phyloP scores from a whole-genome alignment of 306 rosid species.

The Trifolium pratense region DNA sequence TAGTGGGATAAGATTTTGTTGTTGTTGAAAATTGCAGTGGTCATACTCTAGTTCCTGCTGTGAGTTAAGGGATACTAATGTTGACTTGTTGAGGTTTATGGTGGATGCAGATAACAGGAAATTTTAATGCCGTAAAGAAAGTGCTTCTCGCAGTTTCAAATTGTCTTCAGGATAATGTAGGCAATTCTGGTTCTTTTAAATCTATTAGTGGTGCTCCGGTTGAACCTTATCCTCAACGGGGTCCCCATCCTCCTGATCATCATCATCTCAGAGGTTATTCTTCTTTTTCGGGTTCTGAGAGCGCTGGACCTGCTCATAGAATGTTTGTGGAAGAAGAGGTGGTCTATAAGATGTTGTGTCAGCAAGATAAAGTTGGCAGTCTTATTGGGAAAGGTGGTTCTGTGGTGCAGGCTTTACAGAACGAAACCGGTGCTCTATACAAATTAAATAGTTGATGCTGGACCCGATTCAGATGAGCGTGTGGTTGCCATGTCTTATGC shows the following conservation, averaged over 20 bases:
- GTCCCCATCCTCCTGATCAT: conserved; percentile 56
- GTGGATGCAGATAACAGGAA: conserved; percentile 72
- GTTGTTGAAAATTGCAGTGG: not conserved
- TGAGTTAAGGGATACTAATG: not conserved
- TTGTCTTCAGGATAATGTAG: conserved; percentile 63
- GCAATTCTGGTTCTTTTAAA: conserved; percentile 53
- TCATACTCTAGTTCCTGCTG: not conserved
- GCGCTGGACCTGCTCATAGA: conserved; percentile 57
- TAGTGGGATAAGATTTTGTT: not conserved
- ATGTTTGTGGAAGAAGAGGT: conserved; percentile 77
- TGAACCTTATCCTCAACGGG: conserved; percentile 59
- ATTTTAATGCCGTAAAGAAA: conserved; percentile 67
- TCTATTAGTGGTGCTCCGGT: conserved; percentile 57
- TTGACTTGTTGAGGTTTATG: conserved; percentile 35
- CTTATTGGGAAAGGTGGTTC: conserved; percentile 92
- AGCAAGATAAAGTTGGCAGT: conserved; percentile 86
- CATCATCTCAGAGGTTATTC: conserved; percentile 64
- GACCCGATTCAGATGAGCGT: conserved; percentile 75
- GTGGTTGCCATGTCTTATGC: conserved; percentile 55
- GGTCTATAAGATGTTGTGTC: conserved; percentile 80
- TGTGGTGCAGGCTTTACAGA: conserved; percentile 71
- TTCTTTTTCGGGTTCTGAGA: conserved; percentile 63
- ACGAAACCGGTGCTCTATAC: conserved; percentile 87
- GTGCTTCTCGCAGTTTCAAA: conserved; percentile 70
- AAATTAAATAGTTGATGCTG: conserved; percentile 77